phyloP scores from a whole-genome alignment of 2,329 filamentous ascomycete genomes.

The Aureobasidium lini region DNA sequence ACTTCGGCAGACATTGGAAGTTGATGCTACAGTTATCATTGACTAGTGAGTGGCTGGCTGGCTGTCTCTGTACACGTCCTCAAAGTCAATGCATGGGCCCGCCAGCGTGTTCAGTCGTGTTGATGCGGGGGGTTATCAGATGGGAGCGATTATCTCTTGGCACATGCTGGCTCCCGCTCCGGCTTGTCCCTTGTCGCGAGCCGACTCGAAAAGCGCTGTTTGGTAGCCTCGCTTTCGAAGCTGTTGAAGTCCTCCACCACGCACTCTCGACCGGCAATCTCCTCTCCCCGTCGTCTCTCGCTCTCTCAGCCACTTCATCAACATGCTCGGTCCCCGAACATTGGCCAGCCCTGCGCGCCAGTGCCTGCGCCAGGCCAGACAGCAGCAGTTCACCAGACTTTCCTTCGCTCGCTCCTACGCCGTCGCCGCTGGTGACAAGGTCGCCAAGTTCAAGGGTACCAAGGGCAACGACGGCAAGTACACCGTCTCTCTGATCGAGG shows the following conservation, averaged over 20 bases:
- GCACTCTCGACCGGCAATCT: not conserved
- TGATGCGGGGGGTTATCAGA: not conserved
- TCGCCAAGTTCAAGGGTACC: conserved; percentile 88
- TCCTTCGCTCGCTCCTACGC: conserved; percentile 16
- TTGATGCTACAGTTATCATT: not conserved
- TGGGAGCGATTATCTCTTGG: too few species aligned
- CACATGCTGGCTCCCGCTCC: too few species aligned
- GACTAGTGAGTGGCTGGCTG: too few species aligned
- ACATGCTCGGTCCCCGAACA: conserved; percentile 76
- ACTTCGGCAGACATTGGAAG: conserved; percentile 53
- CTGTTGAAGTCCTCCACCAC: not conserved
- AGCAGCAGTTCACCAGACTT: conserved; percentile 36
- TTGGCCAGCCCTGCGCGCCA: conserved; percentile 71
- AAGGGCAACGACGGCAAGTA: conserved; percentile 90
- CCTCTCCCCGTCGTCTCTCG: conserved; percentile 4
- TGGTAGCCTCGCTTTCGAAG: not conserved
- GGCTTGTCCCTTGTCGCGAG: too few species aligned
- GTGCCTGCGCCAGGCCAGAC: conserved; percentile 60
- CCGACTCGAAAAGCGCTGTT: too few species aligned
- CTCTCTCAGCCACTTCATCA: conserved; percentile 31
- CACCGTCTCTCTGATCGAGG: conserved; percentile 94
- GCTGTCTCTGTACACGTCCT: too few species aligned
- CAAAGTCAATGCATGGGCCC: too few species aligned
- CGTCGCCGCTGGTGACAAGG: conserved; percentile 57
- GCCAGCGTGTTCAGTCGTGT: too few species aligned